These are phyloP conservation scores for Diaporthe sp. DNA, from an alignment of 2,329 filamentous ascomycete species.

Conservation along the genomic window DNA sequence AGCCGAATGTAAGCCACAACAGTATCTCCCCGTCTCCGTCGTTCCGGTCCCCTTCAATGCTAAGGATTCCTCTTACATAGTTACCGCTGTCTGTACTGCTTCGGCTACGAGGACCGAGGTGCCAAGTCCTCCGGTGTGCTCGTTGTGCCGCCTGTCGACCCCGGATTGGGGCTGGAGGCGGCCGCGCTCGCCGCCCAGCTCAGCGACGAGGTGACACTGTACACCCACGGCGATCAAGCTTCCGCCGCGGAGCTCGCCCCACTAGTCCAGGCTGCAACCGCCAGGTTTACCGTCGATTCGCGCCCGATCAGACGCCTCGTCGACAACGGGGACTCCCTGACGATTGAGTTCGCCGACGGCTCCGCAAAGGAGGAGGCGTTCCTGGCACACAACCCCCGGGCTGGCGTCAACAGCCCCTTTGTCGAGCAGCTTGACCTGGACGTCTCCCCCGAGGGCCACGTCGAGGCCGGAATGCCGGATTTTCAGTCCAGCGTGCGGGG, in stretches of 20 bases:
- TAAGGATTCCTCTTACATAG: not conserved
- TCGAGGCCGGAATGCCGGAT: not conserved
- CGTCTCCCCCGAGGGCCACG: not conserved
- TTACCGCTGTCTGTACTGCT: not conserved
- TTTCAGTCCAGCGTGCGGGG: not conserved
- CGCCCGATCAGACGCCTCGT: not conserved
- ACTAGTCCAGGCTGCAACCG: too few relatives aligned
- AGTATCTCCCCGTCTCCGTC: too few relatives aligned
- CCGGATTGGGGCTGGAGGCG: too few relatives aligned
- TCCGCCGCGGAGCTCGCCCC: too few relatives aligned
- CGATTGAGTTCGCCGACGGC: not conserved
- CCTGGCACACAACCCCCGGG: conserved; percentile 1
- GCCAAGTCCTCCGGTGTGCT: not conserved
- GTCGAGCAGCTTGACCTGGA: conserved; percentile 2
- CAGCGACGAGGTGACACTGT: not conserved
- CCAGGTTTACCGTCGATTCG: not conserved
- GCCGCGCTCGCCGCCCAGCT: too few relatives aligned
- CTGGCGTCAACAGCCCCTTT: not conserved
- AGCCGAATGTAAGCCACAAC: not conserved
- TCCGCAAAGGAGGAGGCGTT: not conserved
- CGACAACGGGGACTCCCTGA: not conserved
- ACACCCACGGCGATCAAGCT: not conserved
- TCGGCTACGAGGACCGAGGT: not conserved
- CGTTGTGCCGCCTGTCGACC: not conserved
- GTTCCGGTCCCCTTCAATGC: too few relatives aligned